Evolutionary conservation across 331 rosid genomes (phyloP), one percentile per base, ranked within the genome.

Genomic region (Prunus yedoensis): DNA sequence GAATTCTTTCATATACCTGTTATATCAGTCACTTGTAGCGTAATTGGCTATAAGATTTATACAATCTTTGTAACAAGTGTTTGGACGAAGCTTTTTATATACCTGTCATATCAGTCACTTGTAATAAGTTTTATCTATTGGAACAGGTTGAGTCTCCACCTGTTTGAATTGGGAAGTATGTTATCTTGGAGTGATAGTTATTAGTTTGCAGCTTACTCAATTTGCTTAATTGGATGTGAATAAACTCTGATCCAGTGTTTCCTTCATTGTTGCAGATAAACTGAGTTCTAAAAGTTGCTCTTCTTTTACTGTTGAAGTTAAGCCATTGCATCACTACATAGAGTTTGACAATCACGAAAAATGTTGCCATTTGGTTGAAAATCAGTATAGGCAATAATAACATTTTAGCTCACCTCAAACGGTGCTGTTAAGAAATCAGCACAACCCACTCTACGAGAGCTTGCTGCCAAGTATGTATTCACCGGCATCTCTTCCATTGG

Each of bases 381-480:
- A 13, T 49, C 13, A 2, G 9, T 54, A n/a, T 11, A 8, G 25
- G 59, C n/a, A 54, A n/a, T 4, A 50, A 17, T 49, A 43, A 70
- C 4, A 30, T 43, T 1, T 70, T 53, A 56, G 21, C 53, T 51
- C 65, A 56, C 41, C 35, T 56, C 52, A 15, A 56, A 71, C 16
- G 3, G 8, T 21, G 52, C 5, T 32, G 65, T 54, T 35, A 74
- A 73, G 10, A 23, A 60, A 1, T n/a, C 70, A 61, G 59, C 68
- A 68, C 41, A 53, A 3, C 49, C 25, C 49, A 45, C 43, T 25
- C 47, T 63, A n/a, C 23, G 0, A 63, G 23, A 16, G 32, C 30
- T n/a, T 52, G 32, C 32, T 30, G 62, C 65, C 51, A 46, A 70
- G 58, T 15, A 73, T 73, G 73, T 73, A 67, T 21, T 38, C 76